Percentiles rank a stretch among this genome's conserved stretches.
These are phyloP conservation scores for Pholiota molesta DNA, from an alignment of 768 basidiomycete species.

Conservation along the genomic window DNA sequence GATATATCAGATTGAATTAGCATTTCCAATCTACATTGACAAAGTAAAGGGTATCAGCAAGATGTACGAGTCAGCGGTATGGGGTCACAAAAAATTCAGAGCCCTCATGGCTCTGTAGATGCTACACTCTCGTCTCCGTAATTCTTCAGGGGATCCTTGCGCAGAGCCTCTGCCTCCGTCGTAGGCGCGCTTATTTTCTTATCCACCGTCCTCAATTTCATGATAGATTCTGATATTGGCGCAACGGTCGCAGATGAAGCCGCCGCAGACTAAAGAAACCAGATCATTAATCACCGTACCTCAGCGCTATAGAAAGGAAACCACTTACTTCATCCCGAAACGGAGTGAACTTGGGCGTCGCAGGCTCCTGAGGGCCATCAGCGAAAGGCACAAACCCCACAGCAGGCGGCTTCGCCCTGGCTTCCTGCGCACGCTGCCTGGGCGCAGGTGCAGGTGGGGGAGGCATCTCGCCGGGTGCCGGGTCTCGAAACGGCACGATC, in stretches of 20 bases:
- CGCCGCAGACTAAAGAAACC: constrained; percentile 24
- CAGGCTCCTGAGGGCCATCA: constrained; percentile 38
- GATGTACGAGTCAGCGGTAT: constrained; percentile 8
- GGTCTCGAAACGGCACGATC: constrained; percentile 70
- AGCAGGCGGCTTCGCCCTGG: constrained; percentile 33
- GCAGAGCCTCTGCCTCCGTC: constrained; percentile 76
- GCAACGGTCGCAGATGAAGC: constrained; percentile 32
- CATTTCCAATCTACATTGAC: constrained; percentile 22
- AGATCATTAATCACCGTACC: background rate
- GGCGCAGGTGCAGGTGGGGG: constrained; percentile 44
- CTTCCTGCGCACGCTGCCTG: constrained; percentile 26
- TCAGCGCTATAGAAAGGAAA: background rate
- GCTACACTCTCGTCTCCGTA: constrained; percentile 36
- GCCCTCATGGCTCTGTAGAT: constrained; percentile 5
- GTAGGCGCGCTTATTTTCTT: constrained; percentile 43
- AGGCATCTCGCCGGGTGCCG: constrained; percentile 44
- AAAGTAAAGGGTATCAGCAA: constrained; percentile 23
- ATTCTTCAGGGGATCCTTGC: constrained; percentile 83
- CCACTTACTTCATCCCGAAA: constrained; percentile 71
- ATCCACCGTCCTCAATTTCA: constrained; percentile 62
- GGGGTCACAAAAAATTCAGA: background rate
- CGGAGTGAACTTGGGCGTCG: constrained; percentile 66
- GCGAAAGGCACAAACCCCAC: constrained; percentile 42
- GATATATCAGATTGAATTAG: constrained; percentile 18
- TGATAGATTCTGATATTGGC: constrained; percentile 57